Conservation (phyloP, 176 grass and related monocot genomes). For the Cenchrus americanus region DNA sequence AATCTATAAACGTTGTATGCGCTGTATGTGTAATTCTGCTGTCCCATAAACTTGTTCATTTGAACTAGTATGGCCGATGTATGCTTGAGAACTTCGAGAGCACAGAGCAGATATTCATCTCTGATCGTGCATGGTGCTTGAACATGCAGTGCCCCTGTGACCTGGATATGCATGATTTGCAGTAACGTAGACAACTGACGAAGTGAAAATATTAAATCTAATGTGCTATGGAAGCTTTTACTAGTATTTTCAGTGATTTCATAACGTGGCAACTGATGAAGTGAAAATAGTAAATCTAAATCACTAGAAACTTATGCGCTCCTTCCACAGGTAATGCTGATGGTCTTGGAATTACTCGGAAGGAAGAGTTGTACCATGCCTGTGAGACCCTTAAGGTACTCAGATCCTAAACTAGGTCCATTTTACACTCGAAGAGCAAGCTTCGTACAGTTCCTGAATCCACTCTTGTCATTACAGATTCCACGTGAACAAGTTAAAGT, state of each 20-base stretch:
- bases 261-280: not conserved
- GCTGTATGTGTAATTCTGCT: not conserved
- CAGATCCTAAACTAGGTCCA: not conserved
- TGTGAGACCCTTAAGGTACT: constrained; percentile 65
- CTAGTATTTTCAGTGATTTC: not conserved
- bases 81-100: not conserved
- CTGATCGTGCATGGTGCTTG: not conserved
- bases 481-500: constrained; percentile 69
- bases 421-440: not conserved
- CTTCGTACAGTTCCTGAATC: not conserved
- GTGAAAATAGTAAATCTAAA: no score
- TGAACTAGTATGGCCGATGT: not conserved
- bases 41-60: not conserved
- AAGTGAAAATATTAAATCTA: not conserved
- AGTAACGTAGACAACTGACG: not conserved
- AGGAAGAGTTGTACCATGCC: constrained; percentile 72
- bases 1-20: not conserved
- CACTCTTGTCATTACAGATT: constrained; percentile 49
- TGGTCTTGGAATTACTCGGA: constrained; percentile 76
- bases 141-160: not conserved
- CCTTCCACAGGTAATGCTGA: constrained; percentile 72
- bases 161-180: not conserved
- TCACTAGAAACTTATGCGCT: not conserved
- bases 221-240: not conserved
- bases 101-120: not conserved